A percentile compares a stretch with the other conserved stretches of the same genome.
Evolutionary conservation across 805 yeast genomes (phyloP).

Genomic region (Phaffomyces opuntiae): DNA sequence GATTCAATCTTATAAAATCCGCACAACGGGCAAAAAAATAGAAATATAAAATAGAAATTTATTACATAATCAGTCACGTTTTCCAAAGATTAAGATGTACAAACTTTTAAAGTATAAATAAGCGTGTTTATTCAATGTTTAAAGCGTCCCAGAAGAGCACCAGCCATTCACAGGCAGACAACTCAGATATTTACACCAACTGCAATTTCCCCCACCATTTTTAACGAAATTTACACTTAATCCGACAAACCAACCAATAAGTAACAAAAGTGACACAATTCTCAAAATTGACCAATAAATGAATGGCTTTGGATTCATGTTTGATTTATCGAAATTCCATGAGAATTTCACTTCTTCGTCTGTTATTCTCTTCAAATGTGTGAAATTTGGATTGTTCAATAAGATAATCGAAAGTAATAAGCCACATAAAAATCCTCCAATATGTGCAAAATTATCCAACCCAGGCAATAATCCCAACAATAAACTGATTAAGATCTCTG

Average conservation of each 20-base stretch:
- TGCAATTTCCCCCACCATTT: slow-evolving; percentile 45
- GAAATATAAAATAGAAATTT: too few species aligned
- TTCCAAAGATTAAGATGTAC: too few species aligned
- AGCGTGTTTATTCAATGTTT: too few species aligned
- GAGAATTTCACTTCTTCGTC: background rate
- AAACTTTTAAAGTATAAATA: too few species aligned
- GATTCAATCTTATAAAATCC: background rate
- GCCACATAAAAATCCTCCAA: slow-evolving; percentile 70
- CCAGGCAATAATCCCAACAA: slow-evolving; percentile 68
- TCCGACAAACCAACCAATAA: slow-evolving; percentile 42
- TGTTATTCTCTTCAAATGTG: slow-evolving; percentile 13
- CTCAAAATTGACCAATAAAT: slow-evolving; percentile 48
- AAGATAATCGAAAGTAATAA: slow-evolving; percentile 40
- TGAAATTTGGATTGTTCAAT: slow-evolving; percentile 49
- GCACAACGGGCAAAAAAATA: background rate
- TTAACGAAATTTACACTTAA: slow-evolving; percentile 42
- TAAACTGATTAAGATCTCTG: slow-evolving; percentile 51
- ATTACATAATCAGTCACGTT: too few species aligned
- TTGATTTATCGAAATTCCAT: slow-evolving; percentile 13
- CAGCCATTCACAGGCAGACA: slow-evolving; percentile 67
- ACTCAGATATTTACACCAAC: slow-evolving; percentile 69
- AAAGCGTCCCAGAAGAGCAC: slow-evolving; percentile 45
- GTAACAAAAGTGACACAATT: slow-evolving; percentile 35
- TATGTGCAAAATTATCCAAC: slow-evolving; percentile 65
- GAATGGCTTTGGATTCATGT: slow-evolving; percentile 33